phyloP scores from a whole-genome alignment of 345 rosid species.

The Heritiera fomes region DNA sequence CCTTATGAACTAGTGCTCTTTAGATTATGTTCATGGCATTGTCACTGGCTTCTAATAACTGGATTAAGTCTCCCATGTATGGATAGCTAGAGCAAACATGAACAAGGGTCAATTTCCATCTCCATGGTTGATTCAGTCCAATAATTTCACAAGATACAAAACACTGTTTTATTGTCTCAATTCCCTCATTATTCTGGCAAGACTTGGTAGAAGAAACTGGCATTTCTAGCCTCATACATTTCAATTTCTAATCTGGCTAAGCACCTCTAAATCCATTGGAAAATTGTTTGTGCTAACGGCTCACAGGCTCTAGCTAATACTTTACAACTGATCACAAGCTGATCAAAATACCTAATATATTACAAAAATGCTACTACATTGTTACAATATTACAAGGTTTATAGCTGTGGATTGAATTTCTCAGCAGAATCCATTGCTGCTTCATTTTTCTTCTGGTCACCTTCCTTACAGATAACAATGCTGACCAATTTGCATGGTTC shows the following conservation, averaged over 20 bases:
- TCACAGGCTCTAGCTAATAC: slow-evolving; percentile 7
- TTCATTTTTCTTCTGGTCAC: slow-evolving; percentile 33
- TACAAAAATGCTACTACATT: background rate
- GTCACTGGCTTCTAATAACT: background rate
- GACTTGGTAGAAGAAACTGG: background rate
- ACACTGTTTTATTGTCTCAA: background rate
- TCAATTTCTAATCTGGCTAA: background rate
- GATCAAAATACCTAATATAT: background rate
- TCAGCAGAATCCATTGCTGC: background rate
- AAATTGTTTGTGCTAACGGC: background rate
- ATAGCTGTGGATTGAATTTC: background rate
- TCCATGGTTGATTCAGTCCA: background rate
- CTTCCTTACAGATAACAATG: slow-evolving; percentile 48
- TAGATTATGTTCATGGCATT: background rate
- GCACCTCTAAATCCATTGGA: background rate
- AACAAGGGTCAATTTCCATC: background rate
- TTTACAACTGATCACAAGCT: slow-evolving; percentile 17
- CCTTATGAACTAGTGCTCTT: background rate
- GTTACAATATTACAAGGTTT: background rate
- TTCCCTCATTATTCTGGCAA: background rate
- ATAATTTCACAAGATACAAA: background rate
- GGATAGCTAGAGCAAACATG: too few relatives aligned
- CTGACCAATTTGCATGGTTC: slow-evolving; percentile 63
- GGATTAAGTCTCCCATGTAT: background rate
- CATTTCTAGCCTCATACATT: background rate